Conservation (phyloP, 164 flowering plant genomes). For the Pachysandra terminalis region DNA sequence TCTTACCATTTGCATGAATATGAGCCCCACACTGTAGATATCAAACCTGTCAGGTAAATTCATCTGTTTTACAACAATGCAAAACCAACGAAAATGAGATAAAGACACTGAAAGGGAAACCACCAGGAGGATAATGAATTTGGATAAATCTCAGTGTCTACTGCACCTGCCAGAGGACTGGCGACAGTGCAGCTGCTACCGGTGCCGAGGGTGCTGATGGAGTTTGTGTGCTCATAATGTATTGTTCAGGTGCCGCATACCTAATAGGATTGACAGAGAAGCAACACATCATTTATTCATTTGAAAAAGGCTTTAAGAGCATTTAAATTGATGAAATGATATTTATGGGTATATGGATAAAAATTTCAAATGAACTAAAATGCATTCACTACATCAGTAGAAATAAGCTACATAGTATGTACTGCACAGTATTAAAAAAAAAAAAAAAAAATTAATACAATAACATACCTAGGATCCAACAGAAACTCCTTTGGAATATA, state of each 20-base stretch:
- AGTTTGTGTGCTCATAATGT: slow-evolving; percentile 99
- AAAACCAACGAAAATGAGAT: slow-evolving; percentile 1
- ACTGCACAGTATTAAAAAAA: not conserved
- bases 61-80: slow-evolving; percentile 50
- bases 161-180: slow-evolving; percentile 93
- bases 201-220: slow-evolving; percentile 98
- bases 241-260: slow-evolving; percentile 92
- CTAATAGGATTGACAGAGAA: no score
- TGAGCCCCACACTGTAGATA: slow-evolving; percentile 92
- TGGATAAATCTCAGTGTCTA: not conserved
- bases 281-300: no score
- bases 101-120: slow-evolving; percentile 1
- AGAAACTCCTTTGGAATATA: slow-evolving; percentile 95
- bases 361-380: no score
- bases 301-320: no score
- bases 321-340: no score
- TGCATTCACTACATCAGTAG: not conserved
- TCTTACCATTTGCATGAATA: slow-evolving; percentile 87
- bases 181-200: slow-evolving; percentile 93
- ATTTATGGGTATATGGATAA: no score
- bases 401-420: not conserved
- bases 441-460: no score
- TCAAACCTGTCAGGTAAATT: slow-evolving; percentile 95
- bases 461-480: slow-evolving; percentile 84
- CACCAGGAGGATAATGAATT: slow-evolving; percentile 2